Evolutionary conservation across 441 rosid species (phyloP), one percentile per base, ranked within the genome.

Genomic region (Mallotus japonicus): DNA sequence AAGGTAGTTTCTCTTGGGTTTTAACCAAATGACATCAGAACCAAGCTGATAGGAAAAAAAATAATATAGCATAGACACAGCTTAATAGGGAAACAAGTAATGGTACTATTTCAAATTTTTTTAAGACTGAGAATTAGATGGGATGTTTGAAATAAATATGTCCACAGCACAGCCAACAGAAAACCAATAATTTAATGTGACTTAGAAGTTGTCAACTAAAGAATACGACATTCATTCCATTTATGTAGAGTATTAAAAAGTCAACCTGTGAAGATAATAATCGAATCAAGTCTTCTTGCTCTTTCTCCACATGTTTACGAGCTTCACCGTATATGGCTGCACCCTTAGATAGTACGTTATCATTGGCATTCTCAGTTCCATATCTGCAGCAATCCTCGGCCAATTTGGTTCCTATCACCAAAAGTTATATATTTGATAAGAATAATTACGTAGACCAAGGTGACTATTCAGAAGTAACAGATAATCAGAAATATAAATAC

Each of bases 241-340:
- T 8, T 53, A 16, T n/a, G 3, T 15, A 34, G 24, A 22, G n/a
- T 2, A 11, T 14, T 54, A 32, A 37, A 60, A 65, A 65, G 62
- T 63, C 20, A 75, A 92, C 95, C 95, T 92, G 95, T 70, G 91
- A 84, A 82, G 87, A 80, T 71, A 90, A 73, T 56, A 85, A 81
- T 69, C 74, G 79, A 77, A 85, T 88, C 65, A 82, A 87, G 53
- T 90, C 94, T 71, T 92, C 95, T 71, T 87, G 91, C 81, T 92
- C 97, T 82, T 90, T 90, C 77, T 88, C 97, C 24, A 88, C 88
- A 72, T 94, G 97, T 80, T 89, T 89, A 59, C 86, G 80, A 79
- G 97, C 91, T 86, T 90, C 99, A 58, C 99, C 97, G 63, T 90
- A 94, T 77, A 92, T 84, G 64, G 94, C 95, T 44, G 97, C 97